Evolutionary conservation across 2,329 filamentous ascomycete genomes (phyloP), one percentile per base, ranked within the genome.

Genomic region (Hysterium pulicare): DNA sequence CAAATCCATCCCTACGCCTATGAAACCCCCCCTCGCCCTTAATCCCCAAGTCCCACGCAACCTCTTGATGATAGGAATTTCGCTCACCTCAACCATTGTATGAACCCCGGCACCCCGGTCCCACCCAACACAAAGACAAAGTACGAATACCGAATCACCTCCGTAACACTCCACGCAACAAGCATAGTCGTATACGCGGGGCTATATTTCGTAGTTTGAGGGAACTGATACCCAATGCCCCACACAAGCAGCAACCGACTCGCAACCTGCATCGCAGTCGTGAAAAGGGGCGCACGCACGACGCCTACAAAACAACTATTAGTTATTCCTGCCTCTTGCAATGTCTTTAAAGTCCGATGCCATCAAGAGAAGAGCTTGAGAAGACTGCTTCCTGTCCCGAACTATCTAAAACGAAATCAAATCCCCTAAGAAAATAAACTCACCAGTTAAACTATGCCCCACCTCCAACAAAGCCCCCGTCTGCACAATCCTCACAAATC

Each of bases 61-160:
- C n/a, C n/a, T n/a, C n/a, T n/a, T n/a, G n/a, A n/a, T n/a, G n/a
- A n/a, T n/a, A n/a, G n/a, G n/a, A n/a, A n/a, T n/a, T n/a, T n/a
- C n/a, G n/a, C 53, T 40, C 60, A 90, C 56, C 90, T 77, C 68
- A 94, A 72, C 86, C 89, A 95, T 28, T 81, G 82, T 62, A 95
- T 77, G 46, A 76, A 72, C 1, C 58, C 64, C 0, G 90, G 87
- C 22, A 86, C 79, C 21, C 79, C 76, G 49, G 56, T 24, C 0
- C 55, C 54, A 49, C 74, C 71, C 23, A 93, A 78, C 55, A 81
- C 82, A 57, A 90, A 76, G 26, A 87, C 86, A 65, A 97, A 97
- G 76, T 87, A 98, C 36, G 81, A 79, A 77, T 98, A 98, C 41
- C 93, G 84, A 57, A 96, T 85, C 40, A 95, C 86, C 72, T 98